Base-by-base conservation (phyloP, 2,329 filamentous ascomycete genomes). In the Colletotrichum caudatum region DNA sequence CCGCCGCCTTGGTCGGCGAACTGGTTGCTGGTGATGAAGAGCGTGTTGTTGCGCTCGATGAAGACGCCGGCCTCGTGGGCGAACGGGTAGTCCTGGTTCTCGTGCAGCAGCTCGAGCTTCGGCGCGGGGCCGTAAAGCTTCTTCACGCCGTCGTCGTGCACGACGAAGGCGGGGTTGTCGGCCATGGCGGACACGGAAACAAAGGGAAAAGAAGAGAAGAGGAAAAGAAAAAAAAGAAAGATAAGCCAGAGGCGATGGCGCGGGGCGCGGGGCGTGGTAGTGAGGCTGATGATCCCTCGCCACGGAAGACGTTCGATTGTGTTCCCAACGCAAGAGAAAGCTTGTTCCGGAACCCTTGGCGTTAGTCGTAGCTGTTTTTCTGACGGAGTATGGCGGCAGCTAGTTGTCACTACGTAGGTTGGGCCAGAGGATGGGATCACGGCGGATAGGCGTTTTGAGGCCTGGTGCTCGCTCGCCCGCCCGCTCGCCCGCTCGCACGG, bases 51-150 rank as follows among this genome's bases (percentile, higher is more conserved):
- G n/a, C 75, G 65, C 14, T 74, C 74, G 7, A 81, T 76, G 68
- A 78, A 81, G 9, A 81, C 80, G 1, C 79, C 79, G 0, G 85
- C 85, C 76, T 87, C 86, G 72, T 88, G 85, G 1, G 85, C 85
- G 63, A 87, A 87, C 0, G 84, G 82, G 51, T 84, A 82, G 3
- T 76, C 74, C 41, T 77, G 74, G 60, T 82, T 80, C 69, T 84
- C 79, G 35, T 79, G 74, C 3, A 85, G 74, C 2, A 84, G 71
- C 16, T 83, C 78, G 1, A 85, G 71, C 14, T 73, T 76, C 5
- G 82, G 82, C 3, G 69, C 66, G 5, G 69, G n/a, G 2, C 83
- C 84, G 35, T 82, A 77, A 20, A 84, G 76, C 26, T 69, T 29
- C 4, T 62, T 61, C 20, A 68, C 65, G 37, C 65, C 35, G 14